Conservation (phyloP, 1,139 yeast genomes). For the Wickerhamiella infanticola region DNA sequence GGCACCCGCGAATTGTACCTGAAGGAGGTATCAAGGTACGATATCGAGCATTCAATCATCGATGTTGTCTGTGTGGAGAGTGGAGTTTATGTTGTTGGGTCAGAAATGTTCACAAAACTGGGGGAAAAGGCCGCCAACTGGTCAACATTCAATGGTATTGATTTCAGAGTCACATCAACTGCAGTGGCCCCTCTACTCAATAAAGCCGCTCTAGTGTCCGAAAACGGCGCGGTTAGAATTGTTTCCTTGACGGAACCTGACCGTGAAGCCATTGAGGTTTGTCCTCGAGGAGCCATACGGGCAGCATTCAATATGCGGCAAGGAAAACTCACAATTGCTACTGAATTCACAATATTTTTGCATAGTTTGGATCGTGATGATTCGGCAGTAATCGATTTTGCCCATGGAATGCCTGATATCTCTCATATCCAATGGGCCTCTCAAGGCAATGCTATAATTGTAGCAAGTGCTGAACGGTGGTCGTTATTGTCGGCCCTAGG, state of each 20-base stretch:
- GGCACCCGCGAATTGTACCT: slow-evolving; percentile 25
- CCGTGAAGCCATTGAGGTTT: background rate
- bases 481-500: slow-evolving; percentile 13
- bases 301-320: slow-evolving; percentile 8
- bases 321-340: slow-evolving; percentile 8
- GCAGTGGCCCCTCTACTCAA: background rate
- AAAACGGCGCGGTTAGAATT: background rate
- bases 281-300: slow-evolving; percentile 2
- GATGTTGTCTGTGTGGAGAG: slow-evolving; percentile 1
- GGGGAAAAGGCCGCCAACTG: background rate
- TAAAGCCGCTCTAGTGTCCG: background rate
- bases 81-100: background rate
- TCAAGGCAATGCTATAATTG: slow-evolving; percentile 10
- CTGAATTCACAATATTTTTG: background rate
- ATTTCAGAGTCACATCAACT: background rate
- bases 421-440: slow-evolving; percentile 13
- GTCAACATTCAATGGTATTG: background rate
- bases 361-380: slow-evolving; percentile 1
- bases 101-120: background rate
- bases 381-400: background rate
- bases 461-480: slow-evolving; percentile 13
- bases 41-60: slow-evolving; percentile 6
- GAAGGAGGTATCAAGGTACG: slow-evolving; percentile 5
- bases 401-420: background rate
- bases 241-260: background rate